phyloP scores from a whole-genome alignment of 2,329 filamentous ascomycete species.

The Plenodomus biglobosus region DNA sequence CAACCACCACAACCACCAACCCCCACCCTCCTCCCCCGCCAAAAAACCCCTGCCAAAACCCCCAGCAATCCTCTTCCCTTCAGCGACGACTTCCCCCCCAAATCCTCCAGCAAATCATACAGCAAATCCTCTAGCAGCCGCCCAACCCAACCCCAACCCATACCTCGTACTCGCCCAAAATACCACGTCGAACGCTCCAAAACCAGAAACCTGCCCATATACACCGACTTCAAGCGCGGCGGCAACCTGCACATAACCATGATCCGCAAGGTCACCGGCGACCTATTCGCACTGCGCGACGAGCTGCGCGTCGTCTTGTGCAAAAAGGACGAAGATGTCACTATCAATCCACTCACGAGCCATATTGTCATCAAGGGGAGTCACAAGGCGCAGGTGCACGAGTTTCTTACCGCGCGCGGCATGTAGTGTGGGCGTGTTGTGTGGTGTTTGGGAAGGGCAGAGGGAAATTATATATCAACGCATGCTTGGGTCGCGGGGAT shows the following conservation, averaged over 20 bases:
- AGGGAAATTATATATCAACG: no score
- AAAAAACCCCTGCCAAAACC: background rate
- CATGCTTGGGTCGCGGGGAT: no score
- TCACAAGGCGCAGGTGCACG: slow-evolving; percentile 8
- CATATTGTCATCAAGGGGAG: slow-evolving; percentile 60
- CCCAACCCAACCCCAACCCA: no score
- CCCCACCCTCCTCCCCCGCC: slow-evolving; percentile 25
- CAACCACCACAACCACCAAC: slow-evolving; percentile 28
- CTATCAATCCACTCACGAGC: slow-evolving; percentile 63
- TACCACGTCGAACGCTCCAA: slow-evolving; percentile 75
- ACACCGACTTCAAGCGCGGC: slow-evolving; percentile 71
- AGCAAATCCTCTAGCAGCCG: slow-evolving; percentile 3
- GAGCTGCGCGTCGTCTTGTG: slow-evolving; percentile 64
- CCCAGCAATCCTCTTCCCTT: slow-evolving; percentile 4
- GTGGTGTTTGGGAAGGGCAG: no score
- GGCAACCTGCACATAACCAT: slow-evolving; percentile 74
- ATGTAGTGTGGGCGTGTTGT: slow-evolving; percentile 7
- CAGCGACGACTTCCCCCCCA: slow-evolving; percentile 8
- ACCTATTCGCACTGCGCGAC: slow-evolving; percentile 62
- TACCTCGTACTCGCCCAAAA: slow-evolving; percentile 43
- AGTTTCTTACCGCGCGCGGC: slow-evolving; percentile 20
- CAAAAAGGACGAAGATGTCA: slow-evolving; percentile 58
- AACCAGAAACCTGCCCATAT: slow-evolving; percentile 73
- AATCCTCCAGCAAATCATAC: slow-evolving; percentile 9
- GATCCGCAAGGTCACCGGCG: slow-evolving; percentile 78